These are phyloP conservation scores for Nannochloropsis salina DNA, from an alignment of 108 stramenopile species.

Conservation along the genomic window DNA sequence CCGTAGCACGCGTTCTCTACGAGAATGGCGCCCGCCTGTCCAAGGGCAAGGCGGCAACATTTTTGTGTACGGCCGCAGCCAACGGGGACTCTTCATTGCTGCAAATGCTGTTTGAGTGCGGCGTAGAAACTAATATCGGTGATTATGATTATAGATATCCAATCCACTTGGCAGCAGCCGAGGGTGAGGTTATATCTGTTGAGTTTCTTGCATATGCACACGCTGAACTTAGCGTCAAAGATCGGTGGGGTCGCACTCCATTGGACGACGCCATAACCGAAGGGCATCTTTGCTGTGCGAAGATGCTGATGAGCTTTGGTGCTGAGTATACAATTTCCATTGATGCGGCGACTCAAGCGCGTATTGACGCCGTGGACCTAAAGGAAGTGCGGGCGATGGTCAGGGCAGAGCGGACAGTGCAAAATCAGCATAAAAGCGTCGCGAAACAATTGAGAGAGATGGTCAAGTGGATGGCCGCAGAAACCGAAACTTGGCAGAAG, in stretches of 20 bases:
- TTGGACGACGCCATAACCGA: not conserved
- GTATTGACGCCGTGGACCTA: not conserved
- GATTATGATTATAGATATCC: slow-evolving; percentile 18
- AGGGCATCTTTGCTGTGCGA: not conserved
- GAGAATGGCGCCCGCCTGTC: slow-evolving; percentile 4
- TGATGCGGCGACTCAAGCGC: not conserved
- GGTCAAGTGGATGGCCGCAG: not conserved
- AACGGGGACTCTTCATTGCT: slow-evolving; percentile 15
- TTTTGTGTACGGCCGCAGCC: not conserved
- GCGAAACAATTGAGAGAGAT: not conserved
- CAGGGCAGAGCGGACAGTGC: not conserved
- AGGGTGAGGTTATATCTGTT: not conserved
- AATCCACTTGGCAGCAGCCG: slow-evolving; percentile 7
- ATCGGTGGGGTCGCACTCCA: slow-evolving; percentile 2
- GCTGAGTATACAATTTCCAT: slow-evolving; percentile 13
- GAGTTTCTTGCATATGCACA: not conserved
- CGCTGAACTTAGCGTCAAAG: not conserved
- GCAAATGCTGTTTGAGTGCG: slow-evolving; percentile 20
- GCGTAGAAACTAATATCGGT: not conserved
- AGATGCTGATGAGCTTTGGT: slow-evolving; percentile 9
- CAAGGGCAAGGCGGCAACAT: not conserved
- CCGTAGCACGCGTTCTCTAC: not conserved
- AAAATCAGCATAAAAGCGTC: not conserved
- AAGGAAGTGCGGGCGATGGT: slow-evolving; percentile 1
- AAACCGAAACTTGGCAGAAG: not conserved